These are phyloP conservation scores for Termitomyces sp. DNA, from an alignment of 768 basidiomycete species.

Conservation along the genomic window DNA sequence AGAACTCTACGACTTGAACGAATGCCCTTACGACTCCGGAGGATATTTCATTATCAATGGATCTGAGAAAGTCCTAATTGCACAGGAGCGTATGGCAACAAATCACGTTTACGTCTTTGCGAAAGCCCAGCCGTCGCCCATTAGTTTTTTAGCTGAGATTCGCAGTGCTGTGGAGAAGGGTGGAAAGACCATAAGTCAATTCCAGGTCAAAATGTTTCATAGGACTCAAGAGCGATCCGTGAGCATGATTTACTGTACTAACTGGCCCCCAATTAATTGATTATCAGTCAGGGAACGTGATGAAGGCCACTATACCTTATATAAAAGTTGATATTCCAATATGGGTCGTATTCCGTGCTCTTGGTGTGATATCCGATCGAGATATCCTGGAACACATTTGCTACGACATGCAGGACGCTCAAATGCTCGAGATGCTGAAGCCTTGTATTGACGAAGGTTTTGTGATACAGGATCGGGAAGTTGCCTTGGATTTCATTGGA, in stretches of 20 bases:
- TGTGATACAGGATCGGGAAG: conserved; percentile 95
- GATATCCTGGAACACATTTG: conserved; percentile 98
- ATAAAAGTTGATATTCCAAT: conserved; percentile 98
- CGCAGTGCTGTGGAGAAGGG: conserved; percentile 97
- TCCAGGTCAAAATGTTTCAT: conserved; percentile 97
- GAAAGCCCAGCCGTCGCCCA: conserved; percentile 93
- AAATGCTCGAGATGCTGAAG: conserved; percentile 97
- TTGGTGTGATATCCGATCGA: conserved; percentile 95
- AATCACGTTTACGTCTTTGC: conserved; percentile 99
- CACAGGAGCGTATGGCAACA: conserved; percentile 98
- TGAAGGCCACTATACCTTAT: conserved; percentile 96
- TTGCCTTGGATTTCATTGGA: conserved; percentile 96
- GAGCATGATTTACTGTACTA: conserved; percentile 24
- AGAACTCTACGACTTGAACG: conserved; percentile 87
- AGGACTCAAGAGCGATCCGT: conserved; percentile 85
- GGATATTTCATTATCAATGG: conserved; percentile 99
- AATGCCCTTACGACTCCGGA: conserved; percentile 98
- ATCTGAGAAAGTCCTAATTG: conserved; percentile 99
- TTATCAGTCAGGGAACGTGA: conserved; percentile 79
- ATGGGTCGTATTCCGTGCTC: conserved; percentile 97
- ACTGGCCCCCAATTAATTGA: conserved; percentile 1
- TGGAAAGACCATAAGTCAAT: conserved; percentile 96
- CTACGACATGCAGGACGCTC: conserved; percentile 93
- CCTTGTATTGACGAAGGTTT: conserved; percentile 98
- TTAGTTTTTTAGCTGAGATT: conserved; percentile 95